These are phyloP conservation scores for Nicotiana attenuata DNA, from an alignment of 257 asterid genomes.

Conservation along the genomic window DNA sequence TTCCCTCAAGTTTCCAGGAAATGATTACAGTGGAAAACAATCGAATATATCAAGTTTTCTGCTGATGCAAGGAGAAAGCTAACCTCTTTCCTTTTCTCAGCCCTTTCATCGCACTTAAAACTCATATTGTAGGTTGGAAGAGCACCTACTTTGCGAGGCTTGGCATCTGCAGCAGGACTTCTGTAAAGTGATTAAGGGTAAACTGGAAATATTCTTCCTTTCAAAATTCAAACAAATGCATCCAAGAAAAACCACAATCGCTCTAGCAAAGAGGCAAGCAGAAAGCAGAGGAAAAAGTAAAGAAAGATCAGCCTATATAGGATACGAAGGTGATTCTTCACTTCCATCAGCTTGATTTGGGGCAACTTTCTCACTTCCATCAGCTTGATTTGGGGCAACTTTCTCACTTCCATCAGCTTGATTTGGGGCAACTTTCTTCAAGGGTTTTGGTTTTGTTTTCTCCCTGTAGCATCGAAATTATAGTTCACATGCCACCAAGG, in stretches of 20 bases:
- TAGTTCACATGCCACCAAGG: constrained; percentile 1
- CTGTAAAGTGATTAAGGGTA: constrained; percentile 19
- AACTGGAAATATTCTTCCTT: neutral
- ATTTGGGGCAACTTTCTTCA: constrained; percentile 28
- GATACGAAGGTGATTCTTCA: constrained; percentile 40
- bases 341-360: constrained; percentile 26
- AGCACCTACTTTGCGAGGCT: constrained; percentile 14
- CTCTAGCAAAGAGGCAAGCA: neutral
- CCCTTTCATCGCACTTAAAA: constrained; percentile 29
- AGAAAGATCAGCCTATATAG: constrained; percentile 16
- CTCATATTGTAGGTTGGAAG: constrained; percentile 25
- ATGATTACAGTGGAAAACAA: neutral
- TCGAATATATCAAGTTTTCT: neutral
- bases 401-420: constrained; percentile 35
- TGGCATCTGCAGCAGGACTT: constrained; percentile 23
- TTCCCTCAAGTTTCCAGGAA: neutral
- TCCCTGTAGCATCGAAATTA: constrained; percentile 33
- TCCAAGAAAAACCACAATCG: neutral
- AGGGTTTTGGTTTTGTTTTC: constrained; percentile 31
- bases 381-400: constrained; percentile 31
- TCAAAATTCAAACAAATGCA: neutral
- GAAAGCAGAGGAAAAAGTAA: neutral
- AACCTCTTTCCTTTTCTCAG: constrained; percentile 28
- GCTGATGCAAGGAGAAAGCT: constrained; percentile 1
- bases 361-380: constrained; percentile 30